These are phyloP conservation scores for Aphanomyces astaci DNA, from an alignment of 352 stramenopile genomes.

Conservation along the genomic window DNA sequence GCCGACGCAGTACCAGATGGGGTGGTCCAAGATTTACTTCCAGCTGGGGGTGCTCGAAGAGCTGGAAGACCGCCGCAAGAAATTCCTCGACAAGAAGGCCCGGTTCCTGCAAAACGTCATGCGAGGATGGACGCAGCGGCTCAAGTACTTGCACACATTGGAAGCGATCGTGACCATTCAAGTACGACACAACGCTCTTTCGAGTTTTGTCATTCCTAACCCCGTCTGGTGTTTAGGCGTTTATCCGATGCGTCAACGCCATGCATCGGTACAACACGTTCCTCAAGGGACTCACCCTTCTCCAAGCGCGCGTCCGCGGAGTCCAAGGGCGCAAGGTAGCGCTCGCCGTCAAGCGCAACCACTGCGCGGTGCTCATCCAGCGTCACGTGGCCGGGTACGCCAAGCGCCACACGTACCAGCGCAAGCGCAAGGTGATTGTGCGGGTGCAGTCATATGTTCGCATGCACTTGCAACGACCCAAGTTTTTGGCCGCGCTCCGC, in stretches of 20 bases:
- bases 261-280: conserved; percentile 85
- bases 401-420: conserved; percentile 53
- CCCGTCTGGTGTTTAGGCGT: conserved; percentile 32
- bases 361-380: conserved; percentile 78
- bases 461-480: conserved; percentile 74
- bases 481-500: conserved; percentile 62
- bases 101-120: conserved; percentile 73
- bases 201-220: no score
- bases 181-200: conserved; percentile 20
- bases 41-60: conserved; percentile 76
- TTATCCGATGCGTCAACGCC: conserved; percentile 69
- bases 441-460: conserved; percentile 68
- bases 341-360: conserved; percentile 71
- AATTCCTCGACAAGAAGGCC: conserved; percentile 76
- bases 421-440: conserved; percentile 61
- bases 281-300: conserved; percentile 45
- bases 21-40: conserved; percentile 84
- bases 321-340: conserved; percentile 56
- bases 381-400: conserved; percentile 65
- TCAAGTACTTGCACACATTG: conserved; percentile 69
- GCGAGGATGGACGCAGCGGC: conserved; percentile 59
- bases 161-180: conserved; percentile 77
- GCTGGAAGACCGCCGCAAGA: conserved; percentile 76
- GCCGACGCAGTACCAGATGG: conserved; percentile 80
- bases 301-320: conserved; percentile 64